These are phyloP conservation scores for Guadua angustifolia DNA, from an alignment of 176 grass and related monocot species.

Conservation along the genomic window DNA sequence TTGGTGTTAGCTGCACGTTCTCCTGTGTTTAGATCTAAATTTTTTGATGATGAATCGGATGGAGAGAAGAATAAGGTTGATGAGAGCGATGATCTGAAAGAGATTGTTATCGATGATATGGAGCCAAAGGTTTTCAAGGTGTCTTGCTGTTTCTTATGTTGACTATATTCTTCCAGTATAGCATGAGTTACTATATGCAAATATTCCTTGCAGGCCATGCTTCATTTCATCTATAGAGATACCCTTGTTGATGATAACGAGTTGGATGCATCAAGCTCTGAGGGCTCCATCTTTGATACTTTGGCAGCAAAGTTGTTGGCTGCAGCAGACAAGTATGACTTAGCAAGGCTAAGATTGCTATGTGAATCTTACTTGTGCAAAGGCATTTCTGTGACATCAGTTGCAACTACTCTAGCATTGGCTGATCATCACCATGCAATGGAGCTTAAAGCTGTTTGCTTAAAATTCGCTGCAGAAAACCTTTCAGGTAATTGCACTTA, in stretches of 20 bases:
- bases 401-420: constrained; percentile 72
- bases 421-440: constrained; percentile 74
- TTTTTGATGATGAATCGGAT: constrained; percentile 60
- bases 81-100: constrained; percentile 45
- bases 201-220: constrained; percentile 65
- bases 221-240: constrained; percentile 93
- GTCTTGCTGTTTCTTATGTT: constrained; percentile 33
- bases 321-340: constrained; percentile 84
- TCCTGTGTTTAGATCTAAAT: constrained; percentile 61
- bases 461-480: constrained; percentile 90
- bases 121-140: constrained; percentile 97
- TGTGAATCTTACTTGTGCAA: constrained; percentile 91
- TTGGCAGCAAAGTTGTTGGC: constrained; percentile 80
- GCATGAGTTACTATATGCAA: background rate
- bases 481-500: constrained; percentile 68
- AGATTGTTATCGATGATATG: constrained; percentile 70
- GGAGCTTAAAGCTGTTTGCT: constrained; percentile 92
- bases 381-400: constrained; percentile 72
- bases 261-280: constrained; percentile 67
- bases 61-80: constrained; percentile 45
- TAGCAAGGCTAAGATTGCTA: constrained; percentile 71
- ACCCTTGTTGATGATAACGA: constrained; percentile 74
- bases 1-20: constrained; percentile 83
- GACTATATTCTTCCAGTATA: background rate
- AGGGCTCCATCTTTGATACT: constrained; percentile 69